Conservation (phyloP, 169 alveolate genomes). For the Eimeria mitis region DNA sequence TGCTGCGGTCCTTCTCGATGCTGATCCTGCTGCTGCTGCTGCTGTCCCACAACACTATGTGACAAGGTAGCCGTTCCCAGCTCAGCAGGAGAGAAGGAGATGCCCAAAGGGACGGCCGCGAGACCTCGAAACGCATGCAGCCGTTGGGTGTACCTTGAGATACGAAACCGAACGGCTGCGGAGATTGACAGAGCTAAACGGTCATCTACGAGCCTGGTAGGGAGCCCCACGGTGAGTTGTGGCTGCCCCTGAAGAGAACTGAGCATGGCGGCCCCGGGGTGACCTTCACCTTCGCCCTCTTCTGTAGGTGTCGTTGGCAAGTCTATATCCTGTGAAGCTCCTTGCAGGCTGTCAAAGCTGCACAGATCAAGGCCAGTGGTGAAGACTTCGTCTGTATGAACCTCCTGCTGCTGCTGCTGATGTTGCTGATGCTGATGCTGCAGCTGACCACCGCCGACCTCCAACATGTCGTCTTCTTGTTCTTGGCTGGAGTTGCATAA, state of each 20-base stretch:
- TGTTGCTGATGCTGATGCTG: conserved; percentile 8
- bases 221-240: not conserved
- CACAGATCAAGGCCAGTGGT: not conserved
- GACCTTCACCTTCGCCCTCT: not conserved
- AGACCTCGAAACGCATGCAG: conserved; percentile 43
- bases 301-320: not conserved
- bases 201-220: not conserved
- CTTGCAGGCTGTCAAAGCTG: not conserved
- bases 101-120: not conserved
- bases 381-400: not conserved
- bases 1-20: not conserved
- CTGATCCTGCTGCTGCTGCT: conserved; percentile 29
- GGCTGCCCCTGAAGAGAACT: not conserved
- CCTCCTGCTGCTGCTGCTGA: not conserved
- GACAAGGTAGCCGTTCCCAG: not conserved
- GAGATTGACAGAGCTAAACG: not conserved
- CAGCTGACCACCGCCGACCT: not conserved
- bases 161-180: conserved; percentile 45
- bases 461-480: not conserved
- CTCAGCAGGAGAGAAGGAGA: conserved; percentile 1
- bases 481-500: not conserved
- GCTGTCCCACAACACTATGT: not conserved
- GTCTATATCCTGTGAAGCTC: not conserved
- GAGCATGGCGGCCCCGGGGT: not conserved
- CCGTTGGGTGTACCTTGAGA: conserved; percentile 76